phyloP scores from a whole-genome alignment of 768 basidiomycete genomes.

The Tubosaeta sp. region DNA sequence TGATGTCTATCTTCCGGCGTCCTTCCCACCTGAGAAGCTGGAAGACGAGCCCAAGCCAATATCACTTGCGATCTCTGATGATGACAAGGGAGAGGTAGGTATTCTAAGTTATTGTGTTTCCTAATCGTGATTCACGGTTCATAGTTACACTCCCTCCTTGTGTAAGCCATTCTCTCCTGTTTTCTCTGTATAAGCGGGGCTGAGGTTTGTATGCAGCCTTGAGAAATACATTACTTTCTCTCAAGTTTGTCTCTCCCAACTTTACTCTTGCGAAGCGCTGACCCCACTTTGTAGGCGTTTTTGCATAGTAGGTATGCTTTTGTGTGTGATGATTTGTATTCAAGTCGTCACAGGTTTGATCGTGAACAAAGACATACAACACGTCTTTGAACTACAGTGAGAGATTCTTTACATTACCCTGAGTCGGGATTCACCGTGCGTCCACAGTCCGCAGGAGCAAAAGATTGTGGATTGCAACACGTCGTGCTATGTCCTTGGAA shows the following conservation, averaged over 20 bases:
- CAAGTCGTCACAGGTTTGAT: conserved; percentile 17
- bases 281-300: conserved; percentile 14
- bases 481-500: conserved; percentile 64
- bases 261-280: conserved; percentile 36
- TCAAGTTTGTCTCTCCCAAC: conserved; percentile 12
- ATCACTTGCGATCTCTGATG: conserved; percentile 36
- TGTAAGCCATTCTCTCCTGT: conserved; percentile 35
- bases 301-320: too few species aligned
- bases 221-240: conserved; percentile 31
- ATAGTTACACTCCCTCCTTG: conserved; percentile 55
- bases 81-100: conserved; percentile 47
- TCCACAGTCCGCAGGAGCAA: conserved; percentile 42
- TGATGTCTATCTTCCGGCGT: conserved; percentile 47
- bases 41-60: conserved; percentile 13
- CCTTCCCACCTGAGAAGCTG: conserved; percentile 42
- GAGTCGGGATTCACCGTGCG: conserved; percentile 12
- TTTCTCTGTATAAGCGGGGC: conserved; percentile 7
- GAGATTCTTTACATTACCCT: neutral
- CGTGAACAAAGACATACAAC: conserved; percentile 22
- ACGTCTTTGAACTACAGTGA: conserved; percentile 25
- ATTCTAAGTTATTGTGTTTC: neutral
- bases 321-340: neutral
- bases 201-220: conserved; percentile 39
- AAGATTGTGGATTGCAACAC: conserved; percentile 54
- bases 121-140: neutral